Evolutionary conservation across 2,329 filamentous ascomycete genomes (phyloP).

Genomic region (Arthrobotrys entomopaga): DNA sequence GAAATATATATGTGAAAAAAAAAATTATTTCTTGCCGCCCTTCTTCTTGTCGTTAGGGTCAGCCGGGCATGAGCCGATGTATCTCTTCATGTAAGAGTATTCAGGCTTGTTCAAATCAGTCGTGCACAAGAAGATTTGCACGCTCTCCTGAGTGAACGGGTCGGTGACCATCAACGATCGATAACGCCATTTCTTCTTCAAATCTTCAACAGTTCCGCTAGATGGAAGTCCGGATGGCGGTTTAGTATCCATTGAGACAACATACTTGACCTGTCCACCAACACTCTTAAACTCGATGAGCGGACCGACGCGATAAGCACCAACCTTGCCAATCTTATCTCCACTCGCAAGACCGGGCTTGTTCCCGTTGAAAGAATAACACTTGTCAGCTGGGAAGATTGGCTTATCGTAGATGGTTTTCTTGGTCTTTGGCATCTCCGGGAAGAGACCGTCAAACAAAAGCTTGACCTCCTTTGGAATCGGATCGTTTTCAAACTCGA

Average conservation of each 20-base stretch:
- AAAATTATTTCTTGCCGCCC: no score
- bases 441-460: neutral
- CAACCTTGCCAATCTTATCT: neutral
- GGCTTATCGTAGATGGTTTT: slow-evolving; percentile 2
- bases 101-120: neutral
- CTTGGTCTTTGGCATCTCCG: neutral
- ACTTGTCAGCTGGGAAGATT: neutral
- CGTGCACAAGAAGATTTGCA: neutral
- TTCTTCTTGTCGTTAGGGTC: neutral
- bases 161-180: neutral
- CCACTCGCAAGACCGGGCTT: neutral
- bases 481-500: slow-evolving; percentile 11
- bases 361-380: neutral
- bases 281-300: neutral
- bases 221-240: neutral
- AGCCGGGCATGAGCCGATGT: neutral
- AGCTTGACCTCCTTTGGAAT: neutral
- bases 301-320: neutral
- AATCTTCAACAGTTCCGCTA: neutral
- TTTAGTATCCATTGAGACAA: neutral
- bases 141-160: neutral
- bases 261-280: neutral
- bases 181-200: slow-evolving; percentile 3
- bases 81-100: neutral
- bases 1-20: no score